These are phyloP conservation scores for Wickerhamiella shivajii DNA, from an alignment of 805 yeast species.

Conservation along the genomic window DNA sequence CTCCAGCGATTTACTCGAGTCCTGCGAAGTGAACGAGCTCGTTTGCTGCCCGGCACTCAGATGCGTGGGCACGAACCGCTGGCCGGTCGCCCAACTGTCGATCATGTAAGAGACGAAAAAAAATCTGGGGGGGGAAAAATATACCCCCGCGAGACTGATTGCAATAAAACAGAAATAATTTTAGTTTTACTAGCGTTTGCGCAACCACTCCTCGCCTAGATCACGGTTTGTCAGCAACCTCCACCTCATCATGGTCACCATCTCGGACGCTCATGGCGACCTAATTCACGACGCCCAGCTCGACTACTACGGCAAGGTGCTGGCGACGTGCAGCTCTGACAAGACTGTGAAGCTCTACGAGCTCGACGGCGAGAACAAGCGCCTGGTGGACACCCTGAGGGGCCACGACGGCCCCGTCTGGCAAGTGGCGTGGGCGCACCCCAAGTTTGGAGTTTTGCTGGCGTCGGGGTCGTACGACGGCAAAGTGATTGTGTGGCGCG, in stretches of 20 bases:
- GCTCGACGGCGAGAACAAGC: conserved; percentile 72
- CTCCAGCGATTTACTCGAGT: not conserved
- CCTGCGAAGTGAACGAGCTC: conserved; percentile 8
- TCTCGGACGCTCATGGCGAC: conserved; percentile 84
- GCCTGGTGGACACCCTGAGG: conserved; percentile 63
- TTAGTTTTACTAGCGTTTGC: too few relatives aligned
- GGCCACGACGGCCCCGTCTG: conserved; percentile 98
- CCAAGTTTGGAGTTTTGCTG: conserved; percentile 86
- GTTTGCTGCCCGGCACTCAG: conserved; percentile 12
- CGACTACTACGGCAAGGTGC: conserved; percentile 89
- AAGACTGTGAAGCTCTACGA: conserved; percentile 91
- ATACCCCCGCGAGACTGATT: too few relatives aligned
- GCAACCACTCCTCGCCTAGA: too few relatives aligned
- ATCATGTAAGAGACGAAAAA: too few relatives aligned
- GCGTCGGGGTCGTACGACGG: conserved; percentile 97
- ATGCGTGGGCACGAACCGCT: conserved; percentile 17
- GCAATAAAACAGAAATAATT: too few relatives aligned
- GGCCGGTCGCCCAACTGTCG: conserved; percentile 12
- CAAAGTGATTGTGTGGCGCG: conserved; percentile 86
- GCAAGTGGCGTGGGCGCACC: conserved; percentile 99
- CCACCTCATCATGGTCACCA: conserved; percentile 43
- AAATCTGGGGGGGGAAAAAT: too few relatives aligned
- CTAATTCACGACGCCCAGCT: conserved; percentile 92
- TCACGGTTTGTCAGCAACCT: too few relatives aligned
- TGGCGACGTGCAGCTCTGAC: conserved; percentile 94